These are phyloP conservation scores for Fusarium sacchari DNA, from an alignment of 2,329 filamentous ascomycete genomes.

Conservation along the genomic window DNA sequence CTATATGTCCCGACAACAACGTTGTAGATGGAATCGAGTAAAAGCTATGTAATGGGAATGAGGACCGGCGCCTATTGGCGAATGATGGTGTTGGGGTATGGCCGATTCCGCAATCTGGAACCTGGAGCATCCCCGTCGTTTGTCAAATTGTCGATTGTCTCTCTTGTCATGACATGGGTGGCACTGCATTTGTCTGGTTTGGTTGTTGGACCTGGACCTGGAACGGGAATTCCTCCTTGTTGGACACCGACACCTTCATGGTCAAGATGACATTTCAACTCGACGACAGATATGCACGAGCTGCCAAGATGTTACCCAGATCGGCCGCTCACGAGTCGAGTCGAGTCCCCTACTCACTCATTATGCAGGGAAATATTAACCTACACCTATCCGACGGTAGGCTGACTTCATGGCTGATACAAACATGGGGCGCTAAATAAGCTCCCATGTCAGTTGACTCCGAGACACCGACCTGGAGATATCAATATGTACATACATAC, in stretches of 20 bases:
- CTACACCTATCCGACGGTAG: not conserved
- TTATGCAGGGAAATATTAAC: constrained; percentile 27
- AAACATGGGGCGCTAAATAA: constrained; percentile 18
- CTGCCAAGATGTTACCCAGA: constrained; percentile 21
- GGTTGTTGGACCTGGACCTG: not conserved
- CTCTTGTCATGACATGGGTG: constrained; percentile 32
- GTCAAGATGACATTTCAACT: constrained; percentile 9
- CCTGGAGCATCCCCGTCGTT: constrained; percentile 27
- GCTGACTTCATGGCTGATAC: constrained; percentile 26
- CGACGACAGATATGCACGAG: constrained; percentile 18
- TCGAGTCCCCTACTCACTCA: constrained; percentile 8
- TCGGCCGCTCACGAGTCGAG: constrained; percentile 15
- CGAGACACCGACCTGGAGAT: constrained; percentile 18
- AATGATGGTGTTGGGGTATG: constrained; percentile 32
- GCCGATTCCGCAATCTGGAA: constrained; percentile 36
- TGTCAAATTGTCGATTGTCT: not conserved
- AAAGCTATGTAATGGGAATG: constrained; percentile 45
- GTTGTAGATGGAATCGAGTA: constrained; percentile 45
- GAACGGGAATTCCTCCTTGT: not conserved
- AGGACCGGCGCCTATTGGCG: constrained; percentile 39
- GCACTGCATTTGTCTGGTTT: constrained; percentile 18
- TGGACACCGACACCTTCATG: constrained; percentile 8
- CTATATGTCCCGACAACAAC: constrained; percentile 7
- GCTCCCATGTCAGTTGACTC: constrained; percentile 35
- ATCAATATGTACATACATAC: no score